These are phyloP conservation scores for Conoideocrella luteorostrata DNA, from an alignment of 2,329 filamentous ascomycete species.

Conservation along the genomic window DNA sequence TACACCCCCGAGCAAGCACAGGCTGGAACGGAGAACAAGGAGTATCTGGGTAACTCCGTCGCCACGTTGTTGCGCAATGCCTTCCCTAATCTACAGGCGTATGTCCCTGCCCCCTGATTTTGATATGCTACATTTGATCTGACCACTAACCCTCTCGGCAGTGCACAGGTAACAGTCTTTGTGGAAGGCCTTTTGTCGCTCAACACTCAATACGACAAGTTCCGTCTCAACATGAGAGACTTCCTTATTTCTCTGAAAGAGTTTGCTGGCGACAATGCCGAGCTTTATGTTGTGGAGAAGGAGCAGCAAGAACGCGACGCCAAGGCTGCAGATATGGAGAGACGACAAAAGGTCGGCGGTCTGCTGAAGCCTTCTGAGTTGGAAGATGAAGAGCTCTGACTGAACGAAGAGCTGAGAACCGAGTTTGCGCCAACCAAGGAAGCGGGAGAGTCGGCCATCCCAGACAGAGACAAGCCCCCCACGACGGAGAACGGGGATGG, in stretches of 20 bases:
- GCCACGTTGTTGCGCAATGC: slow-evolving; percentile 78
- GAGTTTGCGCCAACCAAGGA: slow-evolving; percentile 45
- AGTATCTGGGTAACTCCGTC: slow-evolving; percentile 86
- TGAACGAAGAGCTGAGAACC: slow-evolving; percentile 58
- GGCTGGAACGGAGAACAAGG: slow-evolving; percentile 77
- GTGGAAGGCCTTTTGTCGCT: slow-evolving; percentile 83
- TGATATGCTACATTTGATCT: not conserved
- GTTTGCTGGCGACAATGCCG: slow-evolving; percentile 90
- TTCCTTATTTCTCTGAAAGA: slow-evolving; percentile 97
- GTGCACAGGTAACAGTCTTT: slow-evolving; percentile 80
- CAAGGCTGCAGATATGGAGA: slow-evolving; percentile 82
- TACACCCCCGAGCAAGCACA: slow-evolving; percentile 80
- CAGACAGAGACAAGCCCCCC: slow-evolving; percentile 19
- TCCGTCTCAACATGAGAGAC: slow-evolving; percentile 92
- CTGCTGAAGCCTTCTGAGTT: slow-evolving; percentile 96
- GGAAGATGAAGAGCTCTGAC: slow-evolving; percentile 87
- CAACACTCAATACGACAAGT: slow-evolving; percentile 85
- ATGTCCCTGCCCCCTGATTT: slow-evolving; percentile 33
- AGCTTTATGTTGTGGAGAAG: slow-evolving; percentile 89
- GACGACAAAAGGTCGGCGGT: slow-evolving; percentile 90
- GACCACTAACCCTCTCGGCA: slow-evolving; percentile 36
- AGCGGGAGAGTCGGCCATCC: slow-evolving; percentile 11
- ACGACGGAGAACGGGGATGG: slow-evolving; percentile 39
- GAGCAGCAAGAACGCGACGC: slow-evolving; percentile 84
- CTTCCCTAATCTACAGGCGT: slow-evolving; percentile 89